Conservation (phyloP, 2,329 filamentous ascomycete species). For the Alternaria dauci region DNA sequence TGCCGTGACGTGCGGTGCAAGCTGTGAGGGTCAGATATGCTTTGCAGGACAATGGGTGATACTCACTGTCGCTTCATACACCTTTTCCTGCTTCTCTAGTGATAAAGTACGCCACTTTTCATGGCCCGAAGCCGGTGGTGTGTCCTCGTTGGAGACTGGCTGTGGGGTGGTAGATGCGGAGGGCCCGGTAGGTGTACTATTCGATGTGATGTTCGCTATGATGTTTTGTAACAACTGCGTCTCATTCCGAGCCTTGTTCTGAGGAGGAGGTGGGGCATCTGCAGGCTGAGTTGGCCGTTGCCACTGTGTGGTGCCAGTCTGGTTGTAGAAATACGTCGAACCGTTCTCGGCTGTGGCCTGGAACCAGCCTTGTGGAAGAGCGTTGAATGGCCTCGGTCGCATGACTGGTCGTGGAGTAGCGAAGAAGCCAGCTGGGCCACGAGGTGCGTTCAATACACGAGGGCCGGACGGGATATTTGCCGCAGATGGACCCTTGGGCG, state of each 20-base stretch:
- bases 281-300: conserved; percentile 75
- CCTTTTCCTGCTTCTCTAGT: conserved; percentile 89
- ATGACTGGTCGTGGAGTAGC: conserved; percentile 60
- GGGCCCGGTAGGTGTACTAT: conserved; percentile 62
- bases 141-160: conserved; percentile 63
- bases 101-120: conserved; percentile 76
- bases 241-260: conserved; percentile 71
- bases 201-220: conserved; percentile 79
- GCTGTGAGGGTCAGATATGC: conserved; percentile 57
- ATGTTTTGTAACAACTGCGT: conserved; percentile 79
- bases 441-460: conserved; percentile 63
- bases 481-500: conserved; percentile 54
- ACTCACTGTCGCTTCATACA: conserved; percentile 92
- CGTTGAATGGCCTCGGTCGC: conserved; percentile 63
- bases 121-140: conserved; percentile 59
- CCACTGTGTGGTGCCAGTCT: conserved; percentile 79
- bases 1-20: conserved; percentile 84
- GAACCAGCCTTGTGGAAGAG: conserved; percentile 87
- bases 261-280: conserved; percentile 64
- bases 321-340: conserved; percentile 84
- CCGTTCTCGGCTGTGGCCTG: conserved; percentile 72
- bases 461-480: conserved; percentile 54
- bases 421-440: conserved; percentile 58
- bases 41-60: not conserved
- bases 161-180: conserved; percentile 72